Evolutionary conservation across 768 basidiomycete genomes (phyloP).

Genomic region (Mycena maculata): DNA sequence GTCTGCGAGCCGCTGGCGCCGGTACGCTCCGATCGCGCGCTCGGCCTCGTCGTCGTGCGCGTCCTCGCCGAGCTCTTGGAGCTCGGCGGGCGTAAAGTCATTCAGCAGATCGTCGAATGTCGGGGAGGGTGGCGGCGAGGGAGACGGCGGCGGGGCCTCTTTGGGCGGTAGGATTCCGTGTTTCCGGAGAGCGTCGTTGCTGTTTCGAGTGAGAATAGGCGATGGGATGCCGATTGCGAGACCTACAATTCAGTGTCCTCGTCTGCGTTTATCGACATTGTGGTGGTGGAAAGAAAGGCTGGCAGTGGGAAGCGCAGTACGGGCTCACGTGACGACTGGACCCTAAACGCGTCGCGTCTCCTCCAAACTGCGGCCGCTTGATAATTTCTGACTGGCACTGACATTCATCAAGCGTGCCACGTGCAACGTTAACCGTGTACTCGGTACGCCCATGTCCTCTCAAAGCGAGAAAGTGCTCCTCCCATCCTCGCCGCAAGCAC

Average conservation of each 20-base stretch:
- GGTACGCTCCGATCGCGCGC: slow-evolving; percentile 74
- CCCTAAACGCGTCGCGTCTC: too few species aligned
- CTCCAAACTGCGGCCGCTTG: too few species aligned
- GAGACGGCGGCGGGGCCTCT: slow-evolving; percentile 73
- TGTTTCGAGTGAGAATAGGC: slow-evolving; percentile 47
- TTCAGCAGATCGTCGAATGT: slow-evolving; percentile 75
- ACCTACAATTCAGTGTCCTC: slow-evolving; percentile 98
- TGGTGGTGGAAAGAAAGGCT: neutral
- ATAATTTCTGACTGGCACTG: too few species aligned
- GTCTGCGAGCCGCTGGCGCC: slow-evolving; percentile 72
- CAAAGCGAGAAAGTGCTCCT: neutral
- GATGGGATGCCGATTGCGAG: slow-evolving; percentile 1
- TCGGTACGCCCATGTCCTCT: slow-evolving; percentile 18
- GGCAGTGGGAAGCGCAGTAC: neutral
- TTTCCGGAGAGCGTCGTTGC: slow-evolving; percentile 94
- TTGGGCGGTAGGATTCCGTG: slow-evolving; percentile 90
- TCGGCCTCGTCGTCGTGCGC: slow-evolving; percentile 81
- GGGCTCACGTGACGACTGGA: neutral
- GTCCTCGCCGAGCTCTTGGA: slow-evolving; percentile 79
- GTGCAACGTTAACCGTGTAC: too few species aligned
- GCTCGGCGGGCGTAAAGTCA: slow-evolving; percentile 70
- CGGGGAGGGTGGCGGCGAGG: slow-evolving; percentile 86
- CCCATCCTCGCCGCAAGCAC: neutral
- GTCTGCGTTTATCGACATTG: slow-evolving; percentile 81
- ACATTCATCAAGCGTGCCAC: too few species aligned